Evolutionary conservation across 176 grass and related monocot species (phyloP).

Genomic region (Chrysopogon serrulatus): DNA sequence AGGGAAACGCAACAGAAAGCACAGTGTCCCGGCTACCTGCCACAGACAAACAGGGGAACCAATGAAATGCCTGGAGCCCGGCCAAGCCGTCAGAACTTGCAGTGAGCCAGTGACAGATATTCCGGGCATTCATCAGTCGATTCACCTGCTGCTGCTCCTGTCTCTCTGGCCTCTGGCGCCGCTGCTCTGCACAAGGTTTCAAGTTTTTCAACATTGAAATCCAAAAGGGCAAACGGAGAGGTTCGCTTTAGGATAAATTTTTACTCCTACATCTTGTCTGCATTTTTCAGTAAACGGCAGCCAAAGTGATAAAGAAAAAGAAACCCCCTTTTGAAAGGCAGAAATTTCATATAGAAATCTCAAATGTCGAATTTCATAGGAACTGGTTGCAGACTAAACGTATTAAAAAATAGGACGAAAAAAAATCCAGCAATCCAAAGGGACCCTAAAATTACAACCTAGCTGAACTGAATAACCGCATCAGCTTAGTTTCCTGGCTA

Average conservation of each 20-base stretch:
- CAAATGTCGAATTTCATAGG: no score
- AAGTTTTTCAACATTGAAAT: neutral
- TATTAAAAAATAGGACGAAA: no score
- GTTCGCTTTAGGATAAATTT: neutral
- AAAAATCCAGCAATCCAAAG: no score
- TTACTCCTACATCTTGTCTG: conserved; percentile 32
- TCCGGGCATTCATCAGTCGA: conserved; percentile 3
- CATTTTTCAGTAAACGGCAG: neutral
- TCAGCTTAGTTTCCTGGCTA: conserved; percentile 17
- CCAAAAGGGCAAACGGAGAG: neutral
- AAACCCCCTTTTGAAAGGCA: no score
- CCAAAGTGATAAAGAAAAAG: no score
- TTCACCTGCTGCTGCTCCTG: conserved; percentile 11
- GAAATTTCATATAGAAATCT: no score
- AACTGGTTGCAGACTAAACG: neutral
- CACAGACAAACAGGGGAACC: conserved; percentile 16
- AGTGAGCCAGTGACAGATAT: no score
- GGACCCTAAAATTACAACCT: neutral
- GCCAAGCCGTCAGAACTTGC: no score
- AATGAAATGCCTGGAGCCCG: conserved; percentile 27
- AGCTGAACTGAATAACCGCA: neutral
- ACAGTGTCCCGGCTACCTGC: neutral
- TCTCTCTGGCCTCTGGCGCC: neutral
- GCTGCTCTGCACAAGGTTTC: neutral
- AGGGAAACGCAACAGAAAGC: neutral